These are phyloP conservation scores for Fusarium annulatum DNA, from an alignment of 2,329 filamentous ascomycete genomes.

Conservation along the genomic window DNA sequence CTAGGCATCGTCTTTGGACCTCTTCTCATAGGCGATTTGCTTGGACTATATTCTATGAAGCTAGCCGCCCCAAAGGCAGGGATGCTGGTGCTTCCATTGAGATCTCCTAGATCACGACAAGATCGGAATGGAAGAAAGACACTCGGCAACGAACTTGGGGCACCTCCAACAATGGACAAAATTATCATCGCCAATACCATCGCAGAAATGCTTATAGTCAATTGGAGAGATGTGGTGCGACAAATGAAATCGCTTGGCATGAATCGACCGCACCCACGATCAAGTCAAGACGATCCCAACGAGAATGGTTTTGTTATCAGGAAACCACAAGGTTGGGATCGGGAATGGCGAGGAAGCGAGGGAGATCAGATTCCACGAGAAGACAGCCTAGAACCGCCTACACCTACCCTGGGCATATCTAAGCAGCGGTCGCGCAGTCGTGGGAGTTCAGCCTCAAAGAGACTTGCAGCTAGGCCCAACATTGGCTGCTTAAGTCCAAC, in stretches of 20 bases:
- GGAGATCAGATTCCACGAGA: slow-evolving; percentile 16
- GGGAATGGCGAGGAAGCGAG: slow-evolving; percentile 37
- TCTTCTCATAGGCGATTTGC: slow-evolving; percentile 68
- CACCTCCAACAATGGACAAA: slow-evolving; percentile 61
- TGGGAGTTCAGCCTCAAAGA: slow-evolving; percentile 39
- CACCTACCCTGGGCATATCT: slow-evolving; percentile 45
- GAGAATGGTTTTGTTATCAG: slow-evolving; percentile 54
- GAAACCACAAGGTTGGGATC: slow-evolving; percentile 51
- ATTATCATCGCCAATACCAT: slow-evolving; percentile 68
- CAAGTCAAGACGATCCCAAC: slow-evolving; percentile 38
- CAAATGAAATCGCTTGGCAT: slow-evolving; percentile 64
- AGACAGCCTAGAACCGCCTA: slow-evolving; percentile 53
- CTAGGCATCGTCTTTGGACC: slow-evolving; percentile 75
- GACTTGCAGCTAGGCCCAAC: slow-evolving; percentile 39
- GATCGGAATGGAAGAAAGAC: slow-evolving; percentile 40
- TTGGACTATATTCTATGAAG: slow-evolving; percentile 63
- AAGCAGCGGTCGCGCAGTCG: slow-evolving; percentile 38
- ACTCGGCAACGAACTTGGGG: slow-evolving; percentile 6
- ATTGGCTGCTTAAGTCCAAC: slow-evolving; percentile 47
- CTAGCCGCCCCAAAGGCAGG: slow-evolving; percentile 56
- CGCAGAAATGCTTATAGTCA: slow-evolving; percentile 72
- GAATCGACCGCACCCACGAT: slow-evolving; percentile 37
- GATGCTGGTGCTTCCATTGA: slow-evolving; percentile 55
- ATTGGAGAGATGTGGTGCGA: slow-evolving; percentile 72
- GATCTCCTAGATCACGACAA: slow-evolving; percentile 54